Percentiles rank a stretch among this genome's conserved stretches.
Evolutionary conservation across 345 rosid species (phyloP).

Genomic region (thale cress (Arabidopsis thaliana)): DNA sequence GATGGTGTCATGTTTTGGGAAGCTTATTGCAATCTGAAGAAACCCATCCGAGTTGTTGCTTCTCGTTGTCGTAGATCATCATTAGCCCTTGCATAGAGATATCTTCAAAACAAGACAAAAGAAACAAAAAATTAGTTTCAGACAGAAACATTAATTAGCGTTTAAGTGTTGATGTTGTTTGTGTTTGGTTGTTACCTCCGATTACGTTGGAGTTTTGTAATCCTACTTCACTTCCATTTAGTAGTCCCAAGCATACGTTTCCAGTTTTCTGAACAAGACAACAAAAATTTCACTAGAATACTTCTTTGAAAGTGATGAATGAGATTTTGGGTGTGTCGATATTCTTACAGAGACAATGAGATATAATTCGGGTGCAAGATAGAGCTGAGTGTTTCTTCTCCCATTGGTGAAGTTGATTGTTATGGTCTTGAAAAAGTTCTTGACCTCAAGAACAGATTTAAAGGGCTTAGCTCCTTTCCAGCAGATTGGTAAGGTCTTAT

Average conservation of each 20-base stretch:
- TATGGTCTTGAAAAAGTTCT: conserved; percentile 64
- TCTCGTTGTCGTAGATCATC: conserved; percentile 75
- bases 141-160: background rate
- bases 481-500: conserved; percentile 74
- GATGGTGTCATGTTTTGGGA: conserved; percentile 51
- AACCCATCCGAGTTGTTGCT: conserved; percentile 72
- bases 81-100: conserved; percentile 62
- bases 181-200: conserved; percentile 56
- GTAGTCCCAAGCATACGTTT: conserved; percentile 76
- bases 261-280: conserved; percentile 54
- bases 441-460: conserved; percentile 56
- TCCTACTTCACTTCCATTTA: conserved; percentile 63
- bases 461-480: conserved; percentile 78
- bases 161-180: background rate
- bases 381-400: conserved; percentile 54
- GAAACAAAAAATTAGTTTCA: background rate
- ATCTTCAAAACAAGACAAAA: conserved; percentile 41
- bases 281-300: background rate
- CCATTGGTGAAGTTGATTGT: conserved; percentile 48
- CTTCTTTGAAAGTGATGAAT: background rate
- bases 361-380: conserved; percentile 68
- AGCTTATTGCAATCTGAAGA: conserved; percentile 59
- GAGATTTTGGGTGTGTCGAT: conserved; percentile 8
- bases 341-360: conserved; percentile 67
- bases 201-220: conserved; percentile 56